A percentile compares a stretch with the other conserved stretches of the same genome.
Conservation (phyloP, 1,139 yeast genomes). For the Protomyces inundatus region DNA sequence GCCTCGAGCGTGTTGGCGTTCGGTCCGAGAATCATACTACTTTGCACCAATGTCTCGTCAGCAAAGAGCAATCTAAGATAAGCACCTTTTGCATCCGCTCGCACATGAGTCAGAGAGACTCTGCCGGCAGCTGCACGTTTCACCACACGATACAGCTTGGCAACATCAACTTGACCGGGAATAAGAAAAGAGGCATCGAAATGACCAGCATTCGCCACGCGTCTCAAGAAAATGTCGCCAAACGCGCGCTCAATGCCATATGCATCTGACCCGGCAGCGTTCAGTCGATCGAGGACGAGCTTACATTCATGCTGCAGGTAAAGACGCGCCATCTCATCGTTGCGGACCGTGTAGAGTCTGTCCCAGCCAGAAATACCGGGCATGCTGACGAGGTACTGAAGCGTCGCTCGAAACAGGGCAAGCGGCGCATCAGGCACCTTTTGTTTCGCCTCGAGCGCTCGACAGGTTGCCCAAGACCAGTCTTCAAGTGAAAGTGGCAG, state of each 20-base stretch:
- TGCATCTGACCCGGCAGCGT: neutral
- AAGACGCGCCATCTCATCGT: neutral
- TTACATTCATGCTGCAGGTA: neutral
- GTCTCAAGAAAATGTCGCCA: neutral
- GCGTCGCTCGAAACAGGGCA: neutral
- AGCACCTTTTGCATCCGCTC: neutral
- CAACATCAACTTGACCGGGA: neutral
- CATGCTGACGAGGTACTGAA: neutral
- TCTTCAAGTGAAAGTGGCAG: slow-evolving; percentile 15
- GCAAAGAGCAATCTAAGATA: neutral
- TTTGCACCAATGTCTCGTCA: neutral
- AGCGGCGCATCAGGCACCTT: neutral
- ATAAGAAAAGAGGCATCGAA: neutral
- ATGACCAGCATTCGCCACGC: neutral
- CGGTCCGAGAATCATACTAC: slow-evolving; percentile 52
- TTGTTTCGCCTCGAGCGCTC: neutral
- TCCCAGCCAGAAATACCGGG: neutral
- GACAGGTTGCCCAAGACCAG: slow-evolving; percentile 1
- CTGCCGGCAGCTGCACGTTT: neutral
- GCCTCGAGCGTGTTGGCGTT: slow-evolving; percentile 52
- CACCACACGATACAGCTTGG: neutral
- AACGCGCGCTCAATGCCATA: neutral
- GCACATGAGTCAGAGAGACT: neutral
- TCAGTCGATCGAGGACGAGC: neutral
- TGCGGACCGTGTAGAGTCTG: neutral